Base-by-base conservation (phyloP, 176 grass and related monocot genomes). In the Oropetium thomaeum region DNA sequence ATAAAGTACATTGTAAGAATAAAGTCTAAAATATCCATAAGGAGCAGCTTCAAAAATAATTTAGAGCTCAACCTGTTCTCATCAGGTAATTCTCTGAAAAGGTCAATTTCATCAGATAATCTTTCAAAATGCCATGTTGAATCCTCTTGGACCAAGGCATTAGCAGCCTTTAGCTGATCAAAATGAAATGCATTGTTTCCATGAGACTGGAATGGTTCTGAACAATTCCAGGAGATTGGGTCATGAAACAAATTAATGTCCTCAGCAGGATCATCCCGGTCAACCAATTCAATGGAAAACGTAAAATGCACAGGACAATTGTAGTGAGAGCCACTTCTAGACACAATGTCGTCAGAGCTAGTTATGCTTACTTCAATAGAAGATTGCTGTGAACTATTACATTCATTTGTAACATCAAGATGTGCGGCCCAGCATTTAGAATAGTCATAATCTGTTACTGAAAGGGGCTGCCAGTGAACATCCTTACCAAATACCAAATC, bases 1-100 rank as follows among this genome's bases (percentile, higher is more conserved):
- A 82, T 20, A 75, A 70, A 66, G 57, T 45, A 74, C 28, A 54
- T 20, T 35, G 83, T 74, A 45, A 69, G 45, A 82, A 61, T 8
- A 20, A 19, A 45, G 29, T 25, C 37, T 59, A 75, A 57, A 79
- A 72, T 66, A 79, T 43, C 70, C 61, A 78, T 79, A 68, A 84
- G 32, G 25, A 54, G 19, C 30, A 62, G 10, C 20, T 49, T 67
- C 19, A 78, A 42, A 60, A 84, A 29, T 25, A 65, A 67, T 60
- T 53, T 48, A 48, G 74, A 57, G 27, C n/a, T 71, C 67, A 81
- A 94, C 95, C 89, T 89, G 25, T 98, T 76, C 40, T 98, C 89
- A 37, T 98, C 89, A 39, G 69, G 69, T 65, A 93, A 58, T 67
- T 98, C 85, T 64, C 65, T 94, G 78, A 98, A 98, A 70, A 92